These are phyloP conservation scores for Amanita muscaria DNA, from an alignment of 768 basidiomycete genomes.

Conservation along the genomic window DNA sequence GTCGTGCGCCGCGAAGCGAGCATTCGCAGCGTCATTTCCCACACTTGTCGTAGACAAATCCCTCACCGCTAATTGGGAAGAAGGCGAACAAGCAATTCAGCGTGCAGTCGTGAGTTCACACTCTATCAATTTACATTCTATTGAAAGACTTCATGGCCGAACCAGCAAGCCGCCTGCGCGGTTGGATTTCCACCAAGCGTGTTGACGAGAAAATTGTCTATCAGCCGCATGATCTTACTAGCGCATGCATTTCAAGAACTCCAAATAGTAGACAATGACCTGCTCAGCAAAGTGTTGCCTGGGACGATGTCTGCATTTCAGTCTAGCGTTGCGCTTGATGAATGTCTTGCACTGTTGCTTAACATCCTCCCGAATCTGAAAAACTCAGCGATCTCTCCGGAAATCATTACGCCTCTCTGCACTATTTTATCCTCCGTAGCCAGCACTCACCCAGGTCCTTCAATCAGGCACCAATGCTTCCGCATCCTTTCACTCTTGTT, in stretches of 20 bases:
- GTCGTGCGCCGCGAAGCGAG: constrained; percentile 36
- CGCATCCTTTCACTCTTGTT: constrained; percentile 50
- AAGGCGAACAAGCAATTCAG: constrained; percentile 28
- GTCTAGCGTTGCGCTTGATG: constrained; percentile 45
- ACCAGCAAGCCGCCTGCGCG: constrained; percentile 26
- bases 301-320: constrained; percentile 14
- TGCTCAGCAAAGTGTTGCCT: constrained; percentile 2
- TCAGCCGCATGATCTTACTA: constrained; percentile 27
- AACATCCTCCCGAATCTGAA: constrained; percentile 21
- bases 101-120: constrained; percentile 30
- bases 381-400: constrained; percentile 22
- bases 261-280: neutral
- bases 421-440: constrained; percentile 46
- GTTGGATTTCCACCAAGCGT: constrained; percentile 21
- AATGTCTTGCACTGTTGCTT: constrained; percentile 50
- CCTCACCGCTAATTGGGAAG: constrained; percentile 27
- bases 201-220: constrained; percentile 18
- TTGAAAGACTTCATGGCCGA: constrained; percentile 2
- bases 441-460: constrained; percentile 52
- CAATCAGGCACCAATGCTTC: constrained; percentile 50
- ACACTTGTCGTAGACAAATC: constrained; percentile 30
- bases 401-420: constrained; percentile 39
- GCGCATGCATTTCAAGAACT: constrained; percentile 23
- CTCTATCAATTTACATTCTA: neutral
- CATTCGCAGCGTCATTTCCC: constrained; percentile 37